A percentile compares a stretch with the other conserved stretches of the same genome.
These are phyloP conservation scores for Candida gorgasii DNA, from an alignment of 805 yeast species.

Conservation along the genomic window DNA sequence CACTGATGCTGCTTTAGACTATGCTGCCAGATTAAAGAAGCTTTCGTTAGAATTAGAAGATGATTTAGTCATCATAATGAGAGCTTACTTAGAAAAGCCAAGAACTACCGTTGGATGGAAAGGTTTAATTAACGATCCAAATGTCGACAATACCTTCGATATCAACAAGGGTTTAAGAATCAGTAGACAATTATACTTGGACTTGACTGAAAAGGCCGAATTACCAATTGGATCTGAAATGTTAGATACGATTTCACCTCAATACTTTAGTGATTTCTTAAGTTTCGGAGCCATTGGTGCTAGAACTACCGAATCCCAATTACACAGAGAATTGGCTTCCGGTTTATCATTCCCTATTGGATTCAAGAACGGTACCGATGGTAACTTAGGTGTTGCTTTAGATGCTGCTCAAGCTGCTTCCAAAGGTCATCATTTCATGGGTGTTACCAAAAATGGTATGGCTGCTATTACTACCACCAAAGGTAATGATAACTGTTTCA, in stretches of 20 bases:
- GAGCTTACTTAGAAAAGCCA: conserved; percentile 97
- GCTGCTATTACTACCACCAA: conserved; percentile 95
- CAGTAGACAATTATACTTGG: conserved; percentile 81
- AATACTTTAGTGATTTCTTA: conserved; percentile 88
- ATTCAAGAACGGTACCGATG: conserved; percentile 97
- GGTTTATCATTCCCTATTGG: conserved; percentile 98
- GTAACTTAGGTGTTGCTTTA: conserved; percentile 88
- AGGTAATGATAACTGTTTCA: conserved; percentile 88
- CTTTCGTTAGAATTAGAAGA: conserved; percentile 62
- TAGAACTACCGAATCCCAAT: conserved; percentile 96
- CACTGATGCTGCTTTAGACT: conserved; percentile 87
- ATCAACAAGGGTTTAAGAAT: conserved; percentile 93
- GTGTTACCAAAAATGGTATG: conserved; percentile 94
- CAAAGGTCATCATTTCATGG: conserved; percentile 90
- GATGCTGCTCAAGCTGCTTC: conserved; percentile 93
- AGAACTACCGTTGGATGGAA: conserved; percentile 99
- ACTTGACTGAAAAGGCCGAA: conserved; percentile 62
- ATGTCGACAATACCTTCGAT: conserved; percentile 87
- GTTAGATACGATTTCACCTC: conserved; percentile 97
- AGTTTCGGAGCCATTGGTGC: conserved; percentile 99
- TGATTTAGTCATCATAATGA: conserved; percentile 87
- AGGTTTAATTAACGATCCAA: conserved; percentile 96
- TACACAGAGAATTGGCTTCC: conserved; percentile 95
- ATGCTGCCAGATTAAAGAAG: conserved; percentile 64
- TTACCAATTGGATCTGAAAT: conserved; percentile 96